Base-by-base conservation (phyloP, 805 yeast species). In the Clavispora asparagi region DNA sequence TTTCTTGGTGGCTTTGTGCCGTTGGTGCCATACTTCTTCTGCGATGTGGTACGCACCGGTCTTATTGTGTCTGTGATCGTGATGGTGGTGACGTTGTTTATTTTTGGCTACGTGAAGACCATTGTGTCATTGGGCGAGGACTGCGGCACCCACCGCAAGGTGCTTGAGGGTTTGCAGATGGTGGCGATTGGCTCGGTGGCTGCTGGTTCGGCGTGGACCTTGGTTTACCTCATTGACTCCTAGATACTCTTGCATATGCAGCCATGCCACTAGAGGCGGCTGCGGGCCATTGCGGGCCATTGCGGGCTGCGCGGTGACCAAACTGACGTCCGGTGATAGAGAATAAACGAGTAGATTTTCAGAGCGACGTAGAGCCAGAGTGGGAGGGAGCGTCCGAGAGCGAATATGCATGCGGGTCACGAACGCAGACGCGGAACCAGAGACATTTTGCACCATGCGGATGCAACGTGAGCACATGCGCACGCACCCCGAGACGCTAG, bases 181-280 rank as follows among this genome's bases (percentile, higher is more conserved):
- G 82, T 89, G 44, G 67, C 85, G n/a, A 91, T 88, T 42, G 99
- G 99, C 35, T 95, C 97, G n/a, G 71, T 86, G 29, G 98, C 99
- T 19, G 98, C 99, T 5, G 95, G 96, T 5, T 87, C 95, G 23
- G 99, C 99, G 10, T 92, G 96, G 96, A 81, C 80, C 39, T 78
- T 91, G 62, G 99, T 92, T 30, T 85, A 82, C 62, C 64, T 84
- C 52, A 82, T 92, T 50, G 96, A 83, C 45, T 37, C 30, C 19
- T 39, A 37, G 39, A 17, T 17, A 9, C n/a, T 23, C 28, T 37
- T 37, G 39, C 28, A 37, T 23, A 19, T 19, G 23, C 23, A 19
- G 23, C 23, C n/a, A 5, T 19, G 23, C 23, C 23, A 19, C 5
- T 3, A 19, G 23, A 19, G n/a, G 23, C 23, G 23, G 23, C 23